phyloP scores from a whole-genome alignment of 2,329 filamentous ascomycete genomes.

The Tolypocladium album region DNA sequence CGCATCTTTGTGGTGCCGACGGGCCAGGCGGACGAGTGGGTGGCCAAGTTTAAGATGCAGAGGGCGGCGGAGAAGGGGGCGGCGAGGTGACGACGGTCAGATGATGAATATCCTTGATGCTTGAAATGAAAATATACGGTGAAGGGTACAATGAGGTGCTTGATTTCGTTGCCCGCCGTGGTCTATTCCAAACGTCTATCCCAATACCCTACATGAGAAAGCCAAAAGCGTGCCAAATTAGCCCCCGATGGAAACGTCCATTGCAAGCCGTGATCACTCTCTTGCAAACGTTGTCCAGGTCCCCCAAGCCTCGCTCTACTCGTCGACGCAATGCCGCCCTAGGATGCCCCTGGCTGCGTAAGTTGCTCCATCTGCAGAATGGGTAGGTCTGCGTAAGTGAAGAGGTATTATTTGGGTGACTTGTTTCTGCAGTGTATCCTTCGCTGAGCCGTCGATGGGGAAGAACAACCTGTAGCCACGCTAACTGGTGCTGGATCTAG shows the following conservation, averaged over 20 bases:
- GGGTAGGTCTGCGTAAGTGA: neutral
- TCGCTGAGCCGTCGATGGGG: neutral
- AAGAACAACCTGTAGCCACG: neutral
- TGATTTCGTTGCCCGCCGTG: neutral
- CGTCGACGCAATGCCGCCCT: neutral
- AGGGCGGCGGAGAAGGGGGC: conserved; percentile 39
- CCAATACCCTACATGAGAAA: neutral
- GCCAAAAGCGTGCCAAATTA: neutral
- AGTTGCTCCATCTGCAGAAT: neutral
- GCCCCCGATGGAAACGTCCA: too few relatives aligned
- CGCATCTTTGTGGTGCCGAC: conserved; percentile 74
- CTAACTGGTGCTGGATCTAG: too few relatives aligned
- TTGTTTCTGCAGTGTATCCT: neutral
- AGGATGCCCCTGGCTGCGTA: neutral
- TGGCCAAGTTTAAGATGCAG: conserved; percentile 73
- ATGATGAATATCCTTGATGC: conserved; percentile 4
- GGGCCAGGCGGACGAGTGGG: conserved; percentile 59
- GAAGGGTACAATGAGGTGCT: neutral
- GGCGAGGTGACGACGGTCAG: neutral
- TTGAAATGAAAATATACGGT: neutral
- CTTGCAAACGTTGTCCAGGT: neutral
- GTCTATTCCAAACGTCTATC: neutral
- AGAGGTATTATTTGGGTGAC: neutral
- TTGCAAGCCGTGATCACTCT: neutral
- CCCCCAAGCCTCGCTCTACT: neutral